A percentile compares a stretch with the other conserved stretches of the same genome.
Evolutionary conservation across 805 yeast species (phyloP).

Genomic region (Huiozyma naganishii): DNA sequence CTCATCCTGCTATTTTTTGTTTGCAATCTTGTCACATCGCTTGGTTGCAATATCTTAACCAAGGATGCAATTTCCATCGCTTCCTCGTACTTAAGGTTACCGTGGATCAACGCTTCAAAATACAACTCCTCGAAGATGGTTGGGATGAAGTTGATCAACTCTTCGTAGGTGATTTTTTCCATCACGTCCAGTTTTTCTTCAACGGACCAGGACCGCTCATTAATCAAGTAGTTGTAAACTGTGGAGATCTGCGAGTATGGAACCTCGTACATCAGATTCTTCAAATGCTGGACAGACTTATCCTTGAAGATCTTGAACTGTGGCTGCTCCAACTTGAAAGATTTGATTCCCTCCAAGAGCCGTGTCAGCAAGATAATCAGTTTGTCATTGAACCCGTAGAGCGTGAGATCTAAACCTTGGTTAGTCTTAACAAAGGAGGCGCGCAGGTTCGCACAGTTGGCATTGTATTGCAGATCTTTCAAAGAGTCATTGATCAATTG

Average conservation of each 20-base stretch:
- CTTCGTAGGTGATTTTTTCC: constrained; percentile 35
- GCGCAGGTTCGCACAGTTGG: constrained; percentile 67
- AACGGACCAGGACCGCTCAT: constrained; percentile 58
- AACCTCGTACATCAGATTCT: constrained; percentile 57
- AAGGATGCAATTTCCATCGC: constrained; percentile 41
- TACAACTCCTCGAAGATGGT: constrained; percentile 49
- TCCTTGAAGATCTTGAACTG: constrained; percentile 62
- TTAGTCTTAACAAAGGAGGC: constrained; percentile 47
- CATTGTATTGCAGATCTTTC: constrained; percentile 65
- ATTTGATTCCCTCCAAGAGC: constrained; percentile 43
- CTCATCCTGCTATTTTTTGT: constrained; percentile 25
- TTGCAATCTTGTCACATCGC: constrained; percentile 29
- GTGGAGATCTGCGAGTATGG: constrained; percentile 74
- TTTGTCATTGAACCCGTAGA: constrained; percentile 80
- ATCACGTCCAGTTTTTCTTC: constrained; percentile 49
- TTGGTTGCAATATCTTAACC: constrained; percentile 36
- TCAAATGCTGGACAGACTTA: constrained; percentile 47
- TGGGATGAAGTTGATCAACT: constrained; percentile 41
- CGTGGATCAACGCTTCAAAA: constrained; percentile 64
- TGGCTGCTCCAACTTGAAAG: constrained; percentile 39
- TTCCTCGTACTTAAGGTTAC: constrained; percentile 51
- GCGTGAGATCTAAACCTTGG: constrained; percentile 58
- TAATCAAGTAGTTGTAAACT: constrained; percentile 50
- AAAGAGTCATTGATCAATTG: constrained; percentile 69
- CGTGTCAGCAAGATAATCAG: constrained; percentile 49